These are phyloP conservation scores for Cryphonectria parasitica DNA, from an alignment of 2,329 filamentous ascomycete genomes.

Conservation along the genomic window DNA sequence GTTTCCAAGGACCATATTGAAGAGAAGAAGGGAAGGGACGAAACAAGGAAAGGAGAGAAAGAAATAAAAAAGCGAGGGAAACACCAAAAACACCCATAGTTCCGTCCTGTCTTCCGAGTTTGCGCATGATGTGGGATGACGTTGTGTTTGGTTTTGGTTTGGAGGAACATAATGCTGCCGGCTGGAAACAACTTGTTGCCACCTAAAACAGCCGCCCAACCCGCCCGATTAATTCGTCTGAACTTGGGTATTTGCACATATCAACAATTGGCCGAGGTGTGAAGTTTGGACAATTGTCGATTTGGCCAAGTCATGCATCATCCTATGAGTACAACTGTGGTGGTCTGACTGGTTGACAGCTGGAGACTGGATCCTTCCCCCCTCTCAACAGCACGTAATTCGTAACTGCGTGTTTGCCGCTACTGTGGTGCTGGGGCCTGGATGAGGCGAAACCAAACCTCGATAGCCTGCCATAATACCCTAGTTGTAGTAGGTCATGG, in stretches of 20 bases:
- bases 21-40: too few species aligned
- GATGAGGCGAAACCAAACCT: constrained; percentile 1
- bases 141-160: background rate
- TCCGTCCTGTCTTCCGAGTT: background rate
- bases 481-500: too few species aligned
- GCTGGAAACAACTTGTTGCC: background rate
- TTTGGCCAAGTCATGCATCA: background rate
- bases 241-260: background rate
- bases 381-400: background rate
- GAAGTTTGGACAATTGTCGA: background rate
- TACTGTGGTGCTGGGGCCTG: background rate
- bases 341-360: background rate
- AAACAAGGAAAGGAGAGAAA: too few species aligned
- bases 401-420: background rate
- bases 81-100: background rate
- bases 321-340: background rate
- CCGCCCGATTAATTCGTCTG: background rate
- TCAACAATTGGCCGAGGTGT: background rate
- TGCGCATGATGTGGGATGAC: background rate
- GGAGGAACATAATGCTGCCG: background rate
- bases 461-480: background rate
- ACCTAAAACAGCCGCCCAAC: background rate
- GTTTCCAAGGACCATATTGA: too few species aligned
- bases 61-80: background rate
- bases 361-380: background rate